phyloP scores from a whole-genome alignment of 129 eudicot species.

The Daucus carota region DNA sequence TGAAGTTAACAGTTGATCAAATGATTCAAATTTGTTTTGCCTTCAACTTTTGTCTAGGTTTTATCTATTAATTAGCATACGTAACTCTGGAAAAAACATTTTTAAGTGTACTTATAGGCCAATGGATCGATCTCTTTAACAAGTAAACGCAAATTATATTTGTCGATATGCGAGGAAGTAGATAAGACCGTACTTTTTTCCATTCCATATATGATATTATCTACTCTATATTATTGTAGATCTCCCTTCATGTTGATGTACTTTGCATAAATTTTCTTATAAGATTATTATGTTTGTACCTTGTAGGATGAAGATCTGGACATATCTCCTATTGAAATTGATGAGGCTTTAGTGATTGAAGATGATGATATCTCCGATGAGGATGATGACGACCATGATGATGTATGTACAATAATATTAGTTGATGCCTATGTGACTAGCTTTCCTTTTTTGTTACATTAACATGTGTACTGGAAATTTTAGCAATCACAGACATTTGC shows the following conservation, averaged over 20 bases:
- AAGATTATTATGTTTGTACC: neutral
- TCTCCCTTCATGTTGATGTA: neutral
- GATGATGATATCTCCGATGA: conserved; percentile 95
- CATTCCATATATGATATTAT: neutral
- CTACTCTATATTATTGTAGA: neutral
- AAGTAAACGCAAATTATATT: neutral
- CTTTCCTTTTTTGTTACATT: neutral
- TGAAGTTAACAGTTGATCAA: neutral
- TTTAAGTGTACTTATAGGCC: neutral
- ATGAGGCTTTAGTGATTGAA: conserved; percentile 91
- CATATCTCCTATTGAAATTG: conserved; percentile 78
- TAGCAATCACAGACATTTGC: neutral
- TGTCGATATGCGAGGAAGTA: neutral
- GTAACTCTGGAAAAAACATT: neutral
- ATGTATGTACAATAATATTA: conserved; percentile 39
- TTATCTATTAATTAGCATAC: neutral
- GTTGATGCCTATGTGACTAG: neutral
- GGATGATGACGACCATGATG: conserved; percentile 59
- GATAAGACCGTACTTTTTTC: neutral
- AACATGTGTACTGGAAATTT: neutral
- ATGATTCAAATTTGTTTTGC: no score
- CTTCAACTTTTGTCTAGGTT: neutral
- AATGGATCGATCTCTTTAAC: neutral
- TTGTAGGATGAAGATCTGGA: conserved; percentile 93
- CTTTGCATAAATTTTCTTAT: neutral